A percentile compares a stretch with the other conserved stretches of the same genome.
Evolutionary conservation across 164 flowering plant species (phyloP).

Genomic region (Liriodendron chinense): DNA sequence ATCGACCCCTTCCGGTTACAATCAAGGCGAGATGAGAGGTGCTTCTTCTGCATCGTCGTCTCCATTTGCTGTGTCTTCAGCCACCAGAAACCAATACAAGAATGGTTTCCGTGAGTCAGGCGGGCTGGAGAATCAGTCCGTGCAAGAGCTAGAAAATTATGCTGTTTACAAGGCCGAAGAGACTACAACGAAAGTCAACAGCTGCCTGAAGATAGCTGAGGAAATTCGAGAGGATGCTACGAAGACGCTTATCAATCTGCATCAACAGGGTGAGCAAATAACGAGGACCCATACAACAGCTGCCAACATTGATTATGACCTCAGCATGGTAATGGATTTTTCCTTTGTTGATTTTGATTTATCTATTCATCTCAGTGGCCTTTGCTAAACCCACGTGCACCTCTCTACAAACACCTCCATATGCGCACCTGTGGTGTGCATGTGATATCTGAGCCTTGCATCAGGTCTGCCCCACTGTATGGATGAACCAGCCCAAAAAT

Average conservation of each 20-base stretch:
- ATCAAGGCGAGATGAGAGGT: background rate
- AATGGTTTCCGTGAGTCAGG: constrained; percentile 49
- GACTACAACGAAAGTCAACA: constrained; percentile 51
- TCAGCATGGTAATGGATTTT: constrained; percentile 44
- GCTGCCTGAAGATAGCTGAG: constrained; percentile 72
- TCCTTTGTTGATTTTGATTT: background rate
- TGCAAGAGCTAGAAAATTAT: constrained; percentile 65
- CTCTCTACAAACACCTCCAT: too few species aligned
- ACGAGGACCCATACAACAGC: constrained; percentile 59
- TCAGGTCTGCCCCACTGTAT: too few species aligned
- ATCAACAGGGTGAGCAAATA: constrained; percentile 84
- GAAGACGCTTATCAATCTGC: constrained; percentile 61
- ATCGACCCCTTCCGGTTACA: background rate
- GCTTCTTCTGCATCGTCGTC: constrained; percentile 1
- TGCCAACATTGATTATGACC: constrained; percentile 60
- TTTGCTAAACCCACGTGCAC: too few species aligned
- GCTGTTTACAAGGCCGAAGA: constrained; percentile 73
- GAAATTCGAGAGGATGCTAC: constrained; percentile 68
- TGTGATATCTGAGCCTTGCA: too few species aligned
- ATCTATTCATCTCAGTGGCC: background rate
- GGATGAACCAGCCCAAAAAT: too few species aligned
- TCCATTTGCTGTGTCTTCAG: background rate
- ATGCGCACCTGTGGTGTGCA: too few species aligned
- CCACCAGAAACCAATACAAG: constrained; percentile 42
- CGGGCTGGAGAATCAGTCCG: constrained; percentile 52